A percentile compares a stretch with the other conserved stretches of the same genome.
Evolutionary conservation across 495 filamentous ascomycete species (phyloP).

Genomic region (Neurospora sp.): DNA sequence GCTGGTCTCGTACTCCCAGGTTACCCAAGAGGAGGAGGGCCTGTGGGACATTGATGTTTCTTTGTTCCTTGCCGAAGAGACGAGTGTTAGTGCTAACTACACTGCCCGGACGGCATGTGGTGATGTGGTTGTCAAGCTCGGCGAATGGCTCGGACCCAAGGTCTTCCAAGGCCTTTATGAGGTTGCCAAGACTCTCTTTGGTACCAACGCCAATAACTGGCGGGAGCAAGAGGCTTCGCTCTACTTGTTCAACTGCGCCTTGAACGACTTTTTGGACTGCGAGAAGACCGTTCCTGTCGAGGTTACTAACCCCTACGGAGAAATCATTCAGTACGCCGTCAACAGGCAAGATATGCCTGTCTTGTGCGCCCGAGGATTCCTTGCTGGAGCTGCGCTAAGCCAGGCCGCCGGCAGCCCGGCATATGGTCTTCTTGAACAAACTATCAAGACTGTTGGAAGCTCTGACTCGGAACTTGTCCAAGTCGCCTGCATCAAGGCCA

Average conservation of each 20-base stretch:
- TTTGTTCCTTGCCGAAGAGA: conserved; percentile 89
- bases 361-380: conserved; percentile 73
- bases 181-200: conserved; percentile 60
- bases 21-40: conserved; percentile 84
- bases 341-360: conserved; percentile 50
- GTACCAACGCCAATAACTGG: conserved; percentile 40
- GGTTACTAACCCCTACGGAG: conserved; percentile 59
- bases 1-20: conserved; percentile 78
- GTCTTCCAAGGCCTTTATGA: conserved; percentile 65
- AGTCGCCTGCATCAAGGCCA: conserved; percentile 78
- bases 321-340: conserved; percentile 70
- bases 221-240: conserved; percentile 66
- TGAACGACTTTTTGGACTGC: conserved; percentile 72
- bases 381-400: conserved; percentile 67
- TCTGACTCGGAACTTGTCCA: conserved; percentile 81
- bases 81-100: conserved; percentile 91
- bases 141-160: conserved; percentile 68
- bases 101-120: conserved; percentile 86
- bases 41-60: conserved; percentile 96
- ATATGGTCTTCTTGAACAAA: conserved; percentile 53
- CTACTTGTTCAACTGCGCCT: conserved; percentile 68
- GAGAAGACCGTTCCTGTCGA: conserved; percentile 54
- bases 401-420: conserved; percentile 41
- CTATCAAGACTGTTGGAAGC: conserved; percentile 60
- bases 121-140: conserved; percentile 84